Evolutionary conservation across 805 yeast species (phyloP).

Genomic region (Tetrapisispora fleetii): DNA sequence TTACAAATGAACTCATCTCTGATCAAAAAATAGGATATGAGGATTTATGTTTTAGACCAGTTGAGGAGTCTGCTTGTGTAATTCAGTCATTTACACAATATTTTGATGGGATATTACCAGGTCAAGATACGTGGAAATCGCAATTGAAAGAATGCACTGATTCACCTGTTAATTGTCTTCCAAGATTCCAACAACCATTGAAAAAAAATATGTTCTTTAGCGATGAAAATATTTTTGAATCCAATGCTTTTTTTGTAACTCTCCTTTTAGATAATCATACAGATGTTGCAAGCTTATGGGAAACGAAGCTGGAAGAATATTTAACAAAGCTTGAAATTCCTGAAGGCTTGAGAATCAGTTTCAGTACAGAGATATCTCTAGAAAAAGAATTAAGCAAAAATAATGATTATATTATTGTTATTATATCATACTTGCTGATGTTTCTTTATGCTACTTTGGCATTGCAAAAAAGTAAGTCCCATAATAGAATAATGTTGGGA

Average conservation of each 20-base stretch:
- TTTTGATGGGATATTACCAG: slow-evolving; percentile 55
- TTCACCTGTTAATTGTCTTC: slow-evolving; percentile 83
- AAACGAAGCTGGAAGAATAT: slow-evolving; percentile 50
- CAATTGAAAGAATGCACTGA: slow-evolving; percentile 52
- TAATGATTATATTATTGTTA: slow-evolving; percentile 62
- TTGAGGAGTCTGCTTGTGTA: slow-evolving; percentile 63
- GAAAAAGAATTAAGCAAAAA: slow-evolving; percentile 77
- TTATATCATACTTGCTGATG: slow-evolving; percentile 74
- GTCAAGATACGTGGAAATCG: slow-evolving; percentile 40
- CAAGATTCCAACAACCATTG: slow-evolving; percentile 84
- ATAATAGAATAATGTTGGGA: slow-evolving; percentile 66
- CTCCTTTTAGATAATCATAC: slow-evolving; percentile 53
- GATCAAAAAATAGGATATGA: slow-evolving; percentile 34
- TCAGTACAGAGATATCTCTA: slow-evolving; percentile 73
- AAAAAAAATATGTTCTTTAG: slow-evolving; percentile 66
- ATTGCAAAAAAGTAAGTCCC: slow-evolving; percentile 30
- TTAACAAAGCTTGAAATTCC: slow-evolving; percentile 43
- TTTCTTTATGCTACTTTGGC: slow-evolving; percentile 81
- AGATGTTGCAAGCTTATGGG: slow-evolving; percentile 49
- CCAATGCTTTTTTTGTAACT: slow-evolving; percentile 72
- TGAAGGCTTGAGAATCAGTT: slow-evolving; percentile 54
- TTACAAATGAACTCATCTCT: slow-evolving; percentile 28
- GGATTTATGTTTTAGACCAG: slow-evolving; percentile 77
- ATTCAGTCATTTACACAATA: slow-evolving; percentile 86
- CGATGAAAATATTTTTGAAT: slow-evolving; percentile 40